Evolutionary conservation across 768 basidiomycete species (phyloP), one percentile per base, ranked within the genome.

Genomic region (Scleroderma citrinum): DNA sequence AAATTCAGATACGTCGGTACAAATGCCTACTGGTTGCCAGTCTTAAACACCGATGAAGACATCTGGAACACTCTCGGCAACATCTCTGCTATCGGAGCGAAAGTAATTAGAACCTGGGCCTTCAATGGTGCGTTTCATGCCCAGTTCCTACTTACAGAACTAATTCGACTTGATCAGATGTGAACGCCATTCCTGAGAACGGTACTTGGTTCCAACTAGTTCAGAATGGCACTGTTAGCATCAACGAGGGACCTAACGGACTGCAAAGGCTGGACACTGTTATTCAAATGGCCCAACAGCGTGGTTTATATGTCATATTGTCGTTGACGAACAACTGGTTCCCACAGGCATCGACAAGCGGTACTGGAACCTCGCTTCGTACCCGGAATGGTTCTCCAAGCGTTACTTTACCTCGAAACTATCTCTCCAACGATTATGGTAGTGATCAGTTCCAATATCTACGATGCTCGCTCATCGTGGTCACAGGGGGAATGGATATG

Each of bases 161-260:
- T 59, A n/a, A 65, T 34, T 19, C 23, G 36, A 10, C n/a, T 41
- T 14, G 16, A 42, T 46, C 17, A 80, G 79, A 81, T 53, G 81
- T 83, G 36, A 64, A 67, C 2, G 62, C 67, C n/a, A 67, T 80
- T 53, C 80, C 81, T 7, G 56, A 66, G 46, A 74, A 77, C 47
- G 80, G 82, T 1, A 78, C 78, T 17, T 87, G 79, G 80, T 79
- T 86, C 64, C 82, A 84, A 51, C 65, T 77, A 13, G 69, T 84
- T 49, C 34, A 39, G n/a, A 78, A 86, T 49, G 78, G 80, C 13
- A 79, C 75, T 0, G 57, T 70, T 2, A 65, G 72, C 13, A 67
- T 86, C 59, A 86, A 86, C 56, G 66, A 70, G 34, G 82, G 82
- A 5, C 62, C 80, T 19, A 81, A 78, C 48, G 83, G 83, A 41